Evolutionary conservation across 768 basidiomycete species (phyloP).

Genomic region (Amanita exitialis): DNA sequence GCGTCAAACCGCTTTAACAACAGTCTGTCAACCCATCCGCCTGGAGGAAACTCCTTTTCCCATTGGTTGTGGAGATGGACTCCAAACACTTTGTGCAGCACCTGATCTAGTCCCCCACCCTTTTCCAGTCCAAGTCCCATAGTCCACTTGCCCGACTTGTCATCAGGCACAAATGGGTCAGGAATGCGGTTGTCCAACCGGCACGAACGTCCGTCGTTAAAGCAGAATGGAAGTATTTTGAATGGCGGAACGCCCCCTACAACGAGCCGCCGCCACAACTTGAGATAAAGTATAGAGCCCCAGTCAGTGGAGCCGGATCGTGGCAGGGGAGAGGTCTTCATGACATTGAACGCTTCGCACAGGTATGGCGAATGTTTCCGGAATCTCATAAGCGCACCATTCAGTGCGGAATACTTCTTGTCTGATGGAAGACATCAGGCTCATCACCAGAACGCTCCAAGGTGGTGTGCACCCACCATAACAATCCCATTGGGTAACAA

Average conservation of each 20-base stretch:
- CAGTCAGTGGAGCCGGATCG: constrained; percentile 80
- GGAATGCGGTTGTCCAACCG: constrained; percentile 90
- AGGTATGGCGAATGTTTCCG: constrained; percentile 86
- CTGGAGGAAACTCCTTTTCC: constrained; percentile 75
- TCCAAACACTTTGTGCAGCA: constrained; percentile 66
- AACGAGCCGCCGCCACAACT: constrained; percentile 81
- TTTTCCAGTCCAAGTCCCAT: constrained; percentile 50
- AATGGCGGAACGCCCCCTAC: constrained; percentile 70
- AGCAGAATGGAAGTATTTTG: constrained; percentile 91
- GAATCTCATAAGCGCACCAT: constrained; percentile 95
- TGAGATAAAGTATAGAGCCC: constrained; percentile 87
- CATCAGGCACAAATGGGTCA: constrained; percentile 69
- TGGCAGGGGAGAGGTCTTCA: constrained; percentile 67
- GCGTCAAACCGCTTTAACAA: constrained; percentile 55
- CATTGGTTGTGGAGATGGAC: constrained; percentile 96
- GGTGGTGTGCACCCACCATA: constrained; percentile 51
- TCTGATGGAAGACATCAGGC: constrained; percentile 15
- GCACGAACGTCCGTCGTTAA: constrained; percentile 86
- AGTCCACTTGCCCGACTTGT: constrained; percentile 51
- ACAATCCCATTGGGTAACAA: constrained; percentile 98
- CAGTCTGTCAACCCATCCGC: constrained; percentile 83
- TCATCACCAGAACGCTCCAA: background rate
- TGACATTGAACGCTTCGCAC: constrained; percentile 92
- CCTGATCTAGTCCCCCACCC: constrained; percentile 53
- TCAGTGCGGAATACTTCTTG: constrained; percentile 51